A percentile compares a stretch with the other conserved stretches of the same genome.
phyloP scores from a whole-genome alignment of 176 grass and related monocot genomes.

The Hordeum vulgare region MorexV3_pseudomolecules_assembly NC_058519.1:659089041-659089540 shows the following conservation, averaged over 20 bases:
- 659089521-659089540: conserved; percentile 74
- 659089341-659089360: conserved; percentile 16
- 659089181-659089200: conserved; percentile 69
- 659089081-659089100: conserved; percentile 49
- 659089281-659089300: conserved; percentile 41
- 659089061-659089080: conserved; percentile 46
- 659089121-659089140: conserved; percentile 54
- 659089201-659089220: conserved; percentile 68
- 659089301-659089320: conserved; percentile 43
- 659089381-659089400: conserved; percentile 31
- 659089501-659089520: conserved; percentile 58
- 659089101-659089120: conserved; percentile 25
- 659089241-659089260: conserved; percentile 46
- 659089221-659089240: conserved; percentile 53
- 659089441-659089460: neutral
- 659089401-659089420: conserved; percentile 51
- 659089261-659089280: conserved; percentile 48
- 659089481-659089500: conserved; percentile 61
- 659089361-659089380: conserved; percentile 43
- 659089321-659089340: neutral
- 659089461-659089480: conserved; percentile 50
- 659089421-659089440: neutral
- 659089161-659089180: conserved; percentile 91
- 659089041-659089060: conserved; percentile 44
- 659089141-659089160: conserved; percentile 73